phyloP scores from a whole-genome alignment of 352 stramenopile species.

The Thraustochytrium sp. region DNA sequence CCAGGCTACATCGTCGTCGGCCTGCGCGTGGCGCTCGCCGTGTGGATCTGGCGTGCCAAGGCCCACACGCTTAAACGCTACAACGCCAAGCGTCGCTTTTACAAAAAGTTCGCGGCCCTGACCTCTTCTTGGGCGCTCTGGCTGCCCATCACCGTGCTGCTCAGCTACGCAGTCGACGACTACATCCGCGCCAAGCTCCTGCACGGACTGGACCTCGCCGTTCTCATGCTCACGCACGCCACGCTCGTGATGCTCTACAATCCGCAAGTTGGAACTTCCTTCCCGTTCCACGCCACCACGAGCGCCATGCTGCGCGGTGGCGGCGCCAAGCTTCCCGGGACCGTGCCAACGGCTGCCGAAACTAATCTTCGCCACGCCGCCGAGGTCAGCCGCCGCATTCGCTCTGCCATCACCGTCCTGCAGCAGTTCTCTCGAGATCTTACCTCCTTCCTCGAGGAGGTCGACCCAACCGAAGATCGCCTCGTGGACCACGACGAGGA shows the following conservation, averaged over 20 bases:
- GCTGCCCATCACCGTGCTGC: not conserved
- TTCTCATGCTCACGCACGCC: not conserved
- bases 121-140: not conserved
- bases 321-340: not conserved
- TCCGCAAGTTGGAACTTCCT: not conserved
- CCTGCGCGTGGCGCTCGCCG: not conserved
- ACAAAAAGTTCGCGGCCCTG: slow-evolving; percentile 17
- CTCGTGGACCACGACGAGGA: slow-evolving; percentile 26
- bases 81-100: slow-evolving; percentile 32
- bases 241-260: slow-evolving; percentile 12
- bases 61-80: not conserved
- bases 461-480: not conserved
- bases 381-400: slow-evolving; percentile 24
- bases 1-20: not conserved
- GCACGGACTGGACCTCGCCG: not conserved
- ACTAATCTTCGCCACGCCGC: slow-evolving; percentile 7
- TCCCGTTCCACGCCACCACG: slow-evolving; percentile 32
- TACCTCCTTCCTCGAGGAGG: slow-evolving; percentile 3
- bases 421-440: slow-evolving; percentile 20
- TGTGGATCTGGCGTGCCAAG: slow-evolving; percentile 1
- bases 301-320: not conserved
- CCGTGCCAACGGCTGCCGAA: not conserved
- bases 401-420: not conserved
- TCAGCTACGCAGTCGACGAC: slow-evolving; percentile 17
- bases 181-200: slow-evolving; percentile 30